Percentiles rank a stretch among this genome's conserved stretches.
These are phyloP conservation scores for Leucocoprinus leucothites DNA, from an alignment of 768 basidiomycete genomes.

Conservation along the genomic window DNA sequence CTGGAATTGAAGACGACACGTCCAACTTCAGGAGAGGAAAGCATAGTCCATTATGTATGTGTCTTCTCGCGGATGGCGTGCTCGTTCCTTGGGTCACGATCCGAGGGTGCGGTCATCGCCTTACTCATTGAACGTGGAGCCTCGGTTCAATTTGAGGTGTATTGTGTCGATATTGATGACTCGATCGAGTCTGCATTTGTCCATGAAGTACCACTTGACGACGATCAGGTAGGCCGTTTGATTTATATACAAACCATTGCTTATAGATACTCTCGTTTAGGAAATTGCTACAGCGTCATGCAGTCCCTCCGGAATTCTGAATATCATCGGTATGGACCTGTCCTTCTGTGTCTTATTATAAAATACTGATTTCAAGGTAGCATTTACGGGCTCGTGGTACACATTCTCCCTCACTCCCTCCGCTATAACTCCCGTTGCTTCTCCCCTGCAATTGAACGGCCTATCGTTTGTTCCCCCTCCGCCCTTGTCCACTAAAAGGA, in stretches of 20 bases:
- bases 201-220: conserved; percentile 25
- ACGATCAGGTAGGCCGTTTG: conserved; percentile 15
- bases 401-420: conserved; percentile 17
- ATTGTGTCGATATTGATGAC: conserved; percentile 30
- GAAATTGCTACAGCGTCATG: conserved; percentile 37
- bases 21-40: conserved; percentile 12
- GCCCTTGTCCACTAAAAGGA: conserved; percentile 20
- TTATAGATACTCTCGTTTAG: conserved; percentile 22
- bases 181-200: conserved; percentile 27
- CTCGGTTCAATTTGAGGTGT: conserved; percentile 22
- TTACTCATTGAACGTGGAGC: background rate
- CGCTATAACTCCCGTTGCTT: conserved; percentile 24
- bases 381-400: conserved; percentile 13
- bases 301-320: conserved; percentile 46
- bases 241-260: too few species aligned
- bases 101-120: background rate
- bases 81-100: conserved; percentile 5
- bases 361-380: conserved; percentile 24
- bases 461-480: conserved; percentile 24
- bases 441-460: conserved; percentile 29
- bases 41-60: conserved; percentile 17
- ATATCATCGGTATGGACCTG: conserved; percentile 42
- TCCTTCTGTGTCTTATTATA: background rate
- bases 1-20: conserved; percentile 21
- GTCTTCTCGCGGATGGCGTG: conserved; percentile 18